Evolutionary conservation across 805 yeast species (phyloP).

Genomic region (Deakozyma indianensis): DNA sequence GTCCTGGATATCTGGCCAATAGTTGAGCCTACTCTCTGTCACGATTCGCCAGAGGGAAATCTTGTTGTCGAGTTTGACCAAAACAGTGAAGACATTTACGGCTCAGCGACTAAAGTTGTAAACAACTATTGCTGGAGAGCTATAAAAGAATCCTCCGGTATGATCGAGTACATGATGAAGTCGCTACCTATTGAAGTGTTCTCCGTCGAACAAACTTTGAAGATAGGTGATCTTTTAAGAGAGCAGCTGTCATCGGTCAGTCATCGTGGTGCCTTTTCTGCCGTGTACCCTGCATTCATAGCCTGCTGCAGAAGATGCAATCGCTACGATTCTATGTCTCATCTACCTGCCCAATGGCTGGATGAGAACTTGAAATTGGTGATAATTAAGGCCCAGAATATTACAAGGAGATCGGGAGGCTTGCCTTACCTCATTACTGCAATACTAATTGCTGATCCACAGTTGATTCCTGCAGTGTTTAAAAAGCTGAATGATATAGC

Average conservation of each 20-base stretch:
- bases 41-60: slow-evolving; percentile 61
- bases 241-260: slow-evolving; percentile 59
- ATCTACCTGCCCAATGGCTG: slow-evolving; percentile 45
- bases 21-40: slow-evolving; percentile 36
- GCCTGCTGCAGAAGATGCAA: slow-evolving; percentile 49
- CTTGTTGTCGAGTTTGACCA: slow-evolving; percentile 28
- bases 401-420: slow-evolving; percentile 88
- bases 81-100: slow-evolving; percentile 15
- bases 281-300: slow-evolving; percentile 71
- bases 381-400: slow-evolving; percentile 44
- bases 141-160: slow-evolving; percentile 54
- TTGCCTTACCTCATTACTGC: slow-evolving; percentile 70
- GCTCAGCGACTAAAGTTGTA: slow-evolving; percentile 28
- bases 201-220: slow-evolving; percentile 16
- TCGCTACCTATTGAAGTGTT: slow-evolving; percentile 17
- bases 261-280: slow-evolving; percentile 86
- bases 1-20: slow-evolving; percentile 28
- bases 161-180: slow-evolving; percentile 34
- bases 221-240: slow-evolving; percentile 40
- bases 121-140: slow-evolving; percentile 72
- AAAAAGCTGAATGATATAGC: slow-evolving; percentile 37
- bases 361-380: slow-evolving; percentile 37
- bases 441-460: slow-evolving; percentile 39
- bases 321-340: slow-evolving; percentile 9
- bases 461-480: slow-evolving; percentile 27